phyloP scores from a whole-genome alignment of 129 eudicot species.

The Ambrosia trifida region DNA sequence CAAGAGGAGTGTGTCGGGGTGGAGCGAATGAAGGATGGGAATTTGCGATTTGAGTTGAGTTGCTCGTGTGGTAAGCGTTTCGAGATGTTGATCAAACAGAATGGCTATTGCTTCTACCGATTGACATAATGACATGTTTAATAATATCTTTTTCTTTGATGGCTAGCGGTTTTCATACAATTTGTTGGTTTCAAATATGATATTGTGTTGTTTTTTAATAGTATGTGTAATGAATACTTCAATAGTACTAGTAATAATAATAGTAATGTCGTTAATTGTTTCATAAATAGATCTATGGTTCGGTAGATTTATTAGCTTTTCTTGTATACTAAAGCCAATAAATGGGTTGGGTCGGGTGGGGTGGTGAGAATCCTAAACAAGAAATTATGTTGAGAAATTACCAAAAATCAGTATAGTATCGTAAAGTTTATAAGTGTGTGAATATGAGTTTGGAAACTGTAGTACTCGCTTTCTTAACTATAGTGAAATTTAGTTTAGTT shows the following conservation, averaged over 20 bases:
- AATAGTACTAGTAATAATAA: not conserved
- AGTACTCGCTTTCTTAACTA: too few relatives aligned
- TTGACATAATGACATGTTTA: slow-evolving; percentile 3
- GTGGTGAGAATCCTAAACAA: too few relatives aligned
- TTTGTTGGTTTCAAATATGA: too few relatives aligned
- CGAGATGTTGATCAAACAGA: slow-evolving; percentile 16
- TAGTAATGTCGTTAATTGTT: not conserved
- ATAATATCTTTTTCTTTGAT: not conserved
- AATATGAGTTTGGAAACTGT: too few relatives aligned
- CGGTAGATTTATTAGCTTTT: not conserved
- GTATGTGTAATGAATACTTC: not conserved
- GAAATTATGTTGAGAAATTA: too few relatives aligned
- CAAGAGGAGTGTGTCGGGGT: slow-evolving; percentile 25
- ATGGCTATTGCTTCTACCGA: slow-evolving; percentile 26
- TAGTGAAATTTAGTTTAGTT: too few relatives aligned
- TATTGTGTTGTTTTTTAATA: too few relatives aligned
- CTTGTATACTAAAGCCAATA: not conserved
- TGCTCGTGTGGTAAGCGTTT: slow-evolving; percentile 22
- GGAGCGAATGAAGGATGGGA: slow-evolving; percentile 13
- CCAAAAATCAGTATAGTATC: too few relatives aligned
- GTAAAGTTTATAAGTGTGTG: too few relatives aligned
- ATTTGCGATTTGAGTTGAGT: slow-evolving; percentile 25
- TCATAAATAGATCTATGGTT: not conserved
- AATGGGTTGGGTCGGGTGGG: not conserved
- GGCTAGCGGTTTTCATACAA: too few relatives aligned